Percentiles rank a stretch among this genome's conserved stretches.
These are phyloP conservation scores for Salvia miltiorrhiza DNA, from an alignment of 257 asterid genomes.

Conservation along the genomic window DNA sequence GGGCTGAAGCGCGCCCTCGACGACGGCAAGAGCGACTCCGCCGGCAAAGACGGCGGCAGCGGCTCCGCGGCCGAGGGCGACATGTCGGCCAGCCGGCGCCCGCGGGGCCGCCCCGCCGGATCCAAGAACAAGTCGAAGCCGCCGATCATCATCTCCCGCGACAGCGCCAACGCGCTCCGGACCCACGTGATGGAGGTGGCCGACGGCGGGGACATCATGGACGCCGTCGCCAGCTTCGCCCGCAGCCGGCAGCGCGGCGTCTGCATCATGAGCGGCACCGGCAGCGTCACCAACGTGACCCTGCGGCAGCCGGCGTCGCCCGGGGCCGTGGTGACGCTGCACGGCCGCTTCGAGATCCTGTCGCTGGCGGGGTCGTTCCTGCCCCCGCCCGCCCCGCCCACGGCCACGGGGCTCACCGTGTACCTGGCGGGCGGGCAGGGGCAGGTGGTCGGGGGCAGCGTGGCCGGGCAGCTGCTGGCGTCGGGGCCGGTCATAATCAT, in stretches of 20 bases:
- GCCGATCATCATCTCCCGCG: constrained; percentile 84
- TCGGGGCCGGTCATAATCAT: constrained; percentile 81
- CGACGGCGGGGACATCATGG: constrained; percentile 81
- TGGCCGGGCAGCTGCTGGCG: constrained; percentile 78
- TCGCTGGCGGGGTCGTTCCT: constrained; percentile 76
- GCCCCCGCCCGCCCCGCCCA: constrained; percentile 90
- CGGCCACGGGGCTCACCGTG: constrained; percentile 67
- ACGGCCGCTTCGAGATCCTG: constrained; percentile 84
- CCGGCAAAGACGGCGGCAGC: constrained; percentile 20
- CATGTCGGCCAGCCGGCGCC: constrained; percentile 45
- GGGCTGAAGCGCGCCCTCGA: constrained; percentile 49
- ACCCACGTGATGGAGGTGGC: constrained; percentile 92
- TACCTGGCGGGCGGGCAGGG: constrained; percentile 93
- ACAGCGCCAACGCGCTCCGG: constrained; percentile 86
- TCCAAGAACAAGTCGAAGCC: constrained; percentile 89
- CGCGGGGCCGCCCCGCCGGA: constrained; percentile 88
- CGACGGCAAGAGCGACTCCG: constrained; percentile 30
- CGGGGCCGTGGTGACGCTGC: constrained; percentile 68
- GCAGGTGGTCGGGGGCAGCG: constrained; percentile 90
- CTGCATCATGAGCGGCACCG: constrained; percentile 84
- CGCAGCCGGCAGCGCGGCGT: constrained; percentile 81
- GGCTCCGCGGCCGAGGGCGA: constrained; percentile 39
- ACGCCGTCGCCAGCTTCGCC: constrained; percentile 69
- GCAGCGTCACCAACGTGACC: constrained; percentile 75
- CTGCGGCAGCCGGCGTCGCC: constrained; percentile 81